Evolutionary conservation across 441 rosid genomes (phyloP).

Genomic region (Kokia cookei): DNA sequence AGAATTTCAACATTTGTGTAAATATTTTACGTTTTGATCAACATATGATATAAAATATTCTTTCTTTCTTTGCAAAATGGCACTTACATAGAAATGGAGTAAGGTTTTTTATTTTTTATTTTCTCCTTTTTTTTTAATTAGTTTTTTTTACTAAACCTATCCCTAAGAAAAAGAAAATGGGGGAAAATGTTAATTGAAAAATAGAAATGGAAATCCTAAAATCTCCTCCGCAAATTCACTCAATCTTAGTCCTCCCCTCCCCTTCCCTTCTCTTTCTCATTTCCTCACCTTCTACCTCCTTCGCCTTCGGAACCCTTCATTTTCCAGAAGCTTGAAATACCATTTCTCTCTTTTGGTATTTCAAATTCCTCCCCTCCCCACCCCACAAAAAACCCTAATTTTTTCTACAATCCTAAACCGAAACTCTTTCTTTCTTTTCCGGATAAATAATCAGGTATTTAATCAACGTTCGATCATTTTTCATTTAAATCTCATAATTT

Average conservation of each 20-base stretch:
- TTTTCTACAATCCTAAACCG: neutral
- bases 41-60: too few species aligned
- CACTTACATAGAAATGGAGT: too few species aligned
- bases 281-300: neutral
- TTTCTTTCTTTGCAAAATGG: too few species aligned
- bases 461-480: conserved; percentile 9
- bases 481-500: neutral
- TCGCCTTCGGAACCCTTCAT: neutral
- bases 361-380: neutral
- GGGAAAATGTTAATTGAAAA: neutral
- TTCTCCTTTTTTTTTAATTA: too few species aligned
- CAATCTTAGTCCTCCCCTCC: neutral
- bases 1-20: too few species aligned
- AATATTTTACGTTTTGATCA: too few species aligned
- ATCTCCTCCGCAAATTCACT: neutral
- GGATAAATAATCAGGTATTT: conserved; percentile 18
- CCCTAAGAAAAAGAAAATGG: too few species aligned
- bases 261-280: conserved; percentile 7
- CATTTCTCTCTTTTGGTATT: neutral
- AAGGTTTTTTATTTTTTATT: too few species aligned
- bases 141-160: too few species aligned
- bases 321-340: neutral
- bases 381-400: conserved; percentile 17
- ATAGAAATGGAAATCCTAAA: neutral
- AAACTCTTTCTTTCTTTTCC: conserved; percentile 11